A percentile compares a stretch with the other conserved stretches of the same genome.
phyloP scores from a whole-genome alignment of 495 filamentous ascomycete species.

The Viridothelium virens region DNA sequence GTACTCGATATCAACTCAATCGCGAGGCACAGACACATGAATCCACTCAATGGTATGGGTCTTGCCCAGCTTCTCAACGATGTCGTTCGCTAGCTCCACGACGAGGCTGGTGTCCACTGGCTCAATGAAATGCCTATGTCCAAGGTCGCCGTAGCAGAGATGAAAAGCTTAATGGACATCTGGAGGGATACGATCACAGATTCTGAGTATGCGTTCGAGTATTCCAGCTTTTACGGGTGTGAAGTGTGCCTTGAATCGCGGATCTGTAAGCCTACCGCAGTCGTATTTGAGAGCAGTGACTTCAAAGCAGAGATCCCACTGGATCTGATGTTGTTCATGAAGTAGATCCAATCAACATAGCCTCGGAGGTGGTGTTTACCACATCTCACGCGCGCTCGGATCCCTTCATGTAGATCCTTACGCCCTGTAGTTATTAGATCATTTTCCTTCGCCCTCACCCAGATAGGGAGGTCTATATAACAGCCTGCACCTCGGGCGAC shows the following conservation, averaged over 20 bases:
- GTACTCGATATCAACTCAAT: not conserved
- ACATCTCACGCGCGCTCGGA: too few species aligned
- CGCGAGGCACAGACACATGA: not conserved
- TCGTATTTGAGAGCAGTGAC: not conserved
- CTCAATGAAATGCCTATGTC: conserved; percentile 3
- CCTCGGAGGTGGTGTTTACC: too few species aligned
- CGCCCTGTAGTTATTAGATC: too few species aligned
- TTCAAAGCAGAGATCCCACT: not conserved
- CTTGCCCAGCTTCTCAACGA: not conserved
- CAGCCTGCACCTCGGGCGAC: too few species aligned
- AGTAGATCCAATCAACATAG: too few species aligned
- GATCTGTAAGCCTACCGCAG: not conserved
- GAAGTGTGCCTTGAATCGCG: not conserved
- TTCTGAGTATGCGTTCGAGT: not conserved
- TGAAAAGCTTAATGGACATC: not conserved
- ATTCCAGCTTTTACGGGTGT: not conserved
- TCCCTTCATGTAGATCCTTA: too few species aligned
- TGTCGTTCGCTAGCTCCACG: not conserved
- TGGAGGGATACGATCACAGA: not conserved
- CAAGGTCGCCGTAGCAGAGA: not conserved
- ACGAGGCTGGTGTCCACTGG: not conserved
- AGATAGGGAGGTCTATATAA: too few species aligned
- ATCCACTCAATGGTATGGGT: not conserved
- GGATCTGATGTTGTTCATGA: too few species aligned
- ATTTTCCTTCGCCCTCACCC: too few species aligned